phyloP scores from a whole-genome alignment of 345 rosid genomes.

The Bretschneidera sinensis region DNA sequence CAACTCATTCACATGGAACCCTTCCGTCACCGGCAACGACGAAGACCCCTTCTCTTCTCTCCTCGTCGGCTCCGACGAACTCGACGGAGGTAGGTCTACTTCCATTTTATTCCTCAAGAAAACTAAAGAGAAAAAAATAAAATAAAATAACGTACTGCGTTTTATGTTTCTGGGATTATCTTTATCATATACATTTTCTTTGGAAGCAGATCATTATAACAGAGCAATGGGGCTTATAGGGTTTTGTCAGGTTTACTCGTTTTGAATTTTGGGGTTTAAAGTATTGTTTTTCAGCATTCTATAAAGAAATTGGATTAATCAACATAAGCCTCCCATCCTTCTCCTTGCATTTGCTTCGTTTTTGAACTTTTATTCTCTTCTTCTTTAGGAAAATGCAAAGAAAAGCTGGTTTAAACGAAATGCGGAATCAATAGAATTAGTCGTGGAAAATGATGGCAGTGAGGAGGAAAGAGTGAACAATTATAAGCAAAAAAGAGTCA shows the following conservation, averaged over 20 bases:
- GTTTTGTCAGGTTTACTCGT: too few species aligned
- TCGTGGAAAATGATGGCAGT: slow-evolving; percentile 68
- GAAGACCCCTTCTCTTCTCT: slow-evolving; percentile 46
- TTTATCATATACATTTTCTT: too few species aligned
- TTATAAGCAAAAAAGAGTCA: slow-evolving; percentile 55
- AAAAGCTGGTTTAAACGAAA: slow-evolving; percentile 79
- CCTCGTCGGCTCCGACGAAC: slow-evolving; percentile 54
- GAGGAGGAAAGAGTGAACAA: slow-evolving; percentile 81
- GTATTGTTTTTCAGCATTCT: too few species aligned
- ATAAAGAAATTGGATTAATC: too few species aligned
- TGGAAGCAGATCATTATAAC: too few species aligned
- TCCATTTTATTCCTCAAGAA: not conserved
- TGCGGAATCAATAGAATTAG: slow-evolving; percentile 71
- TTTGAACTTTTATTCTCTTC: slow-evolving; percentile 11
- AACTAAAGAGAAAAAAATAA: too few species aligned
- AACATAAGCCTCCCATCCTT: slow-evolving; percentile 4
- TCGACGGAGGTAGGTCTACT: slow-evolving; percentile 60
- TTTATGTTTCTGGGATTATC: too few species aligned
- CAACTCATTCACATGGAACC: slow-evolving; percentile 56
- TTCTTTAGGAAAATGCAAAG: slow-evolving; percentile 67
- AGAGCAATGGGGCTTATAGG: too few species aligned
- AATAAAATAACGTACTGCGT: too few species aligned
- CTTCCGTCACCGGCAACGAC: slow-evolving; percentile 38
- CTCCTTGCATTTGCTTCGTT: slow-evolving; percentile 2
- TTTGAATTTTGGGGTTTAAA: too few species aligned